Evolutionary conservation across 257 asterid species (phyloP).

Genomic region (Datura wrightii): DNA sequence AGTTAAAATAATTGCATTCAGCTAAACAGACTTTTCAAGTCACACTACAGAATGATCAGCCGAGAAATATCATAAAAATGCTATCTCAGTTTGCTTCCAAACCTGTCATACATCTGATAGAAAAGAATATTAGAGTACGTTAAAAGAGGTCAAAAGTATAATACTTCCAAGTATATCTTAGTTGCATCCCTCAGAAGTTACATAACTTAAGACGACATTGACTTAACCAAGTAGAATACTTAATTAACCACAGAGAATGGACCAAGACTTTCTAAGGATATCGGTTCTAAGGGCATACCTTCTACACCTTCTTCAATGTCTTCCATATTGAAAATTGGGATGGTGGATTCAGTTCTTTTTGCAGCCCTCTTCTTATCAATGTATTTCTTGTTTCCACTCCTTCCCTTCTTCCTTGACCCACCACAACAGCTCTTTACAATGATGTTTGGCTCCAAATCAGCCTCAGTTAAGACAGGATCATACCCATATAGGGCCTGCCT

Average conservation of each 20-base stretch:
- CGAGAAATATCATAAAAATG: too few relatives aligned
- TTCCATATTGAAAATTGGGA: slow-evolving; percentile 81
- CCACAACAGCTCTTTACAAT: slow-evolving; percentile 82
- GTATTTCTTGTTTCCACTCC: slow-evolving; percentile 65
- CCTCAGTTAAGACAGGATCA: slow-evolving; percentile 82
- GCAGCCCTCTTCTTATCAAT: slow-evolving; percentile 72
- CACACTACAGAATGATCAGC: slow-evolving; percentile 2
- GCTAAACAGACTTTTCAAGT: slow-evolving; percentile 12
- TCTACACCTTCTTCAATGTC: slow-evolving; percentile 90
- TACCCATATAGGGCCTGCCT: slow-evolving; percentile 89
- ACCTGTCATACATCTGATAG: too few relatives aligned
- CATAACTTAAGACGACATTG: not conserved
- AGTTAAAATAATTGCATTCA: not conserved
- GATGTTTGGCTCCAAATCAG: slow-evolving; percentile 78
- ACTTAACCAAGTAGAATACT: slow-evolving; percentile 14
- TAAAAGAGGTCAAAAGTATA: not conserved
- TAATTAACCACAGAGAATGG: not conserved
- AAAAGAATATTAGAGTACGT: too few relatives aligned
- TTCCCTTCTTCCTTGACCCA: slow-evolving; percentile 74
- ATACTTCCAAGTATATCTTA: slow-evolving; percentile 17
- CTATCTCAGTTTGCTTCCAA: too few relatives aligned
- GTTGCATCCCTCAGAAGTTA: not conserved
- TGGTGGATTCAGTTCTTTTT: slow-evolving; percentile 80
- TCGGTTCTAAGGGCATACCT: slow-evolving; percentile 53
- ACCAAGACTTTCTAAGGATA: not conserved